These are phyloP conservation scores for Tillandsia fasciculata DNA, from an alignment of 176 grass and related monocot genomes.

Conservation along the genomic window DNA sequence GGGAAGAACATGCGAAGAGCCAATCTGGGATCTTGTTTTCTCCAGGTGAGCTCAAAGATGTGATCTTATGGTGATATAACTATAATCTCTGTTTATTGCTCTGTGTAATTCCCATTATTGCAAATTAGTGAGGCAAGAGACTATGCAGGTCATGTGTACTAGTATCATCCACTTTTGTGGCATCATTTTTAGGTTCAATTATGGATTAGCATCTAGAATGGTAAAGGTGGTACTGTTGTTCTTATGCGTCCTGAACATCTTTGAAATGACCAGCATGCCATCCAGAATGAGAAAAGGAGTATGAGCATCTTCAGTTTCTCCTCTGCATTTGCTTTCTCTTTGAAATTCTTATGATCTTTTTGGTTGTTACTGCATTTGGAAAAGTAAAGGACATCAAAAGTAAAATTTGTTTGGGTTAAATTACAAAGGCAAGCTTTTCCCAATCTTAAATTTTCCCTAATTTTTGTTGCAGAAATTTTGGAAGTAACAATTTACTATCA, in stretches of 20 bases:
- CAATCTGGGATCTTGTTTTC: constrained; percentile 81
- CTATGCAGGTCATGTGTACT: too few relatives aligned
- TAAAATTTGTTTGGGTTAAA: neutral
- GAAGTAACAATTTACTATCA: too few relatives aligned
- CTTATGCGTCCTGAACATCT: too few relatives aligned
- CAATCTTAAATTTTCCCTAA: too few relatives aligned
- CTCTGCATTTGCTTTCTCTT: neutral
- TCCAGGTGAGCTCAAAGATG: constrained; percentile 54
- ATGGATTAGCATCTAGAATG: neutral
- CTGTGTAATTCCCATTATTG: too few relatives aligned
- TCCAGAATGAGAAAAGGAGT: neutral
- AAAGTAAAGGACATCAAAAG: neutral
- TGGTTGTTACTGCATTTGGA: neutral
- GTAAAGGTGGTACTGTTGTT: neutral
- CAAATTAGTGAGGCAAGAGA: too few relatives aligned
- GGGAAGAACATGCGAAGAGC: constrained; percentile 87
- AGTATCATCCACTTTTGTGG: too few relatives aligned
- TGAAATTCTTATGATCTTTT: neutral
- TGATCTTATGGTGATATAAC: neutral
- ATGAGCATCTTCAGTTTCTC: neutral
- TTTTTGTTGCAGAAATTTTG: too few relatives aligned
- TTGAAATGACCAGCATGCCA: too few relatives aligned
- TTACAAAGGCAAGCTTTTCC: too few relatives aligned
- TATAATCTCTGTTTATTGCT: too few relatives aligned
- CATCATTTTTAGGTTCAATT: too few relatives aligned